Percentiles rank a stretch among this genome's conserved stretches.
Conservation (phyloP, 371 early-diverging fungal species). For the Hamiltosporidium tvaerminnensis region DNA sequence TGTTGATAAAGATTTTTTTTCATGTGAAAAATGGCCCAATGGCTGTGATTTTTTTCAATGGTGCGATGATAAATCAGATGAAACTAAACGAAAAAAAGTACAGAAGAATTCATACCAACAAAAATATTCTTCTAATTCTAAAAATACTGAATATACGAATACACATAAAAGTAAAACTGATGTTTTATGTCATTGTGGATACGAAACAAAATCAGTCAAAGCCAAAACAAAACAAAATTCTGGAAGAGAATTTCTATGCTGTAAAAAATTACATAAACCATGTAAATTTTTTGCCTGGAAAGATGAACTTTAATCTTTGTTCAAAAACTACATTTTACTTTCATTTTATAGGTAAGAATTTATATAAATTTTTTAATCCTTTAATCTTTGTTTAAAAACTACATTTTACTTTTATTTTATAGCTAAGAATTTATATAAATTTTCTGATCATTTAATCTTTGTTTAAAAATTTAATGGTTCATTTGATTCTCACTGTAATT, state of each 20-base stretch:
- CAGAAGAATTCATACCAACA: background rate
- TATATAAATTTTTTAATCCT: too few relatives aligned
- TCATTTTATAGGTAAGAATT: too few relatives aligned
- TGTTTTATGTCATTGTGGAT: slow-evolving; percentile 47
- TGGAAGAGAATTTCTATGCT: slow-evolving; percentile 45
- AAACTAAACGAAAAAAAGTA: slow-evolving; percentile 1
- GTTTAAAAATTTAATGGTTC: too few relatives aligned
- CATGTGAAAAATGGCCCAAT: slow-evolving; percentile 51
- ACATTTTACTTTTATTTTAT: too few relatives aligned
- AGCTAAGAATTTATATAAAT: too few relatives aligned
- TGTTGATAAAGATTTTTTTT: slow-evolving; percentile 54
- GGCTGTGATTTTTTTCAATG: slow-evolving; percentile 50
- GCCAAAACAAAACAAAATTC: slow-evolving; percentile 46
- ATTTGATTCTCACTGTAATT: too few relatives aligned
- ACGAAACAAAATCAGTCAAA: slow-evolving; percentile 23
- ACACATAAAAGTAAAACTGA: background rate
- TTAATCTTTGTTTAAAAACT: too few relatives aligned
- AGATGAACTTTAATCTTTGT: background rate
- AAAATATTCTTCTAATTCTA: background rate
- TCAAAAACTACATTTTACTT: too few relatives aligned
- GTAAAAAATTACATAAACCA: slow-evolving; percentile 49
- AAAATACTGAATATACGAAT: background rate
- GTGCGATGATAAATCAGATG: slow-evolving; percentile 9
- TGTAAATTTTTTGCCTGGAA: slow-evolving; percentile 53
- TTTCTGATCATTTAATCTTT: too few relatives aligned